phyloP scores from a whole-genome alignment of 768 basidiomycete species.

The Tephrocybe sp. region DNA sequence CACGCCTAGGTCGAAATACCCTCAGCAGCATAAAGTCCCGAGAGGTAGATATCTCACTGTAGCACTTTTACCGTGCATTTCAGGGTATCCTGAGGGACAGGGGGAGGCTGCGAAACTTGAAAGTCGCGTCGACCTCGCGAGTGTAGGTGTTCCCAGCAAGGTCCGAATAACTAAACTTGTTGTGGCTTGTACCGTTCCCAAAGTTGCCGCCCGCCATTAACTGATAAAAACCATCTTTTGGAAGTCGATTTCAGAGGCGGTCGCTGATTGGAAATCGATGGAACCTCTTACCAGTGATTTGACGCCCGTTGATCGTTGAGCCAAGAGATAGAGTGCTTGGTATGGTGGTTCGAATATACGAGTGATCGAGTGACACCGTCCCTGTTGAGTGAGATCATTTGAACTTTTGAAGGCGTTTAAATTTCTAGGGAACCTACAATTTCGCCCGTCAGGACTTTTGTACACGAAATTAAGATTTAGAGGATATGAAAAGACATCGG shows the following conservation, averaged over 20 bases:
- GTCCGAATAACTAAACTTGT: slow-evolving; percentile 63
- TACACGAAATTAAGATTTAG: slow-evolving; percentile 42
- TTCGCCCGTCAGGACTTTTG: slow-evolving; percentile 29
- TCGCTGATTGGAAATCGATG: neutral
- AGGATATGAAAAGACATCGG: slow-evolving; percentile 45
- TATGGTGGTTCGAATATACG: slow-evolving; percentile 55
- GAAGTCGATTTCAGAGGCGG: neutral
- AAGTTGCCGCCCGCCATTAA: slow-evolving; percentile 37
- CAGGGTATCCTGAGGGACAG: slow-evolving; percentile 55
- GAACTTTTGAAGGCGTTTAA: slow-evolving; percentile 1
- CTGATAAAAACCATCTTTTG: slow-evolving; percentile 28
- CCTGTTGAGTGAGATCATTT: slow-evolving; percentile 35
- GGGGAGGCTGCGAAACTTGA: slow-evolving; percentile 71
- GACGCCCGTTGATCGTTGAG: slow-evolving; percentile 57
- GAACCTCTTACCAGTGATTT: slow-evolving; percentile 50
- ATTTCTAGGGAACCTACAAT: slow-evolving; percentile 28
- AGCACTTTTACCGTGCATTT: slow-evolving; percentile 65
- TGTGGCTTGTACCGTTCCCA: slow-evolving; percentile 71
- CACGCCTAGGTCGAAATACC: slow-evolving; percentile 48
- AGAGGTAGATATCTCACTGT: slow-evolving; percentile 35
- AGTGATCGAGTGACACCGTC: slow-evolving; percentile 59
- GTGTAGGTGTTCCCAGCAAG: slow-evolving; percentile 57
- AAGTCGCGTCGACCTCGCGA: slow-evolving; percentile 63
- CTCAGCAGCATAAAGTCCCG: neutral
- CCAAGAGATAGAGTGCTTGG: slow-evolving; percentile 59